These are phyloP conservation scores for Penicillium oxalicum DNA, from an alignment of 2,329 filamentous ascomycete species.

Conservation along the genomic window DNA sequence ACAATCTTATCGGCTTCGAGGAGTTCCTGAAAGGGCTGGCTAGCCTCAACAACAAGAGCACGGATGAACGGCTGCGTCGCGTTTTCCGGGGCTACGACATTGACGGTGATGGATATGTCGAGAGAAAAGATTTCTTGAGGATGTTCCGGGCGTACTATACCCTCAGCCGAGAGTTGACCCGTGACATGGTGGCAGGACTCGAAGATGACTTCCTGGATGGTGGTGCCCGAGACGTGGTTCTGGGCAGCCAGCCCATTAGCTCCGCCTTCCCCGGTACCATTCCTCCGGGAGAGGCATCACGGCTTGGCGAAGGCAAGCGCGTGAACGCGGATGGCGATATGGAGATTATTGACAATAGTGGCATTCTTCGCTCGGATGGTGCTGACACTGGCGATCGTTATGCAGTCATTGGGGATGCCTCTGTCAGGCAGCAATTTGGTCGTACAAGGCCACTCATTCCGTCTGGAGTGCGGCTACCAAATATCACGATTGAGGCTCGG, in stretches of 20 bases:
- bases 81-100: slow-evolving; percentile 90
- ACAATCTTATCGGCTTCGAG: slow-evolving; percentile 83
- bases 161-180: slow-evolving; percentile 81
- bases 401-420: slow-evolving; percentile 52
- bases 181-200: slow-evolving; percentile 70
- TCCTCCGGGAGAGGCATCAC: slow-evolving; percentile 56
- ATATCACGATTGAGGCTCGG: slow-evolving; percentile 9
- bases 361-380: slow-evolving; percentile 55
- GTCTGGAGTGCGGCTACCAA: slow-evolving; percentile 22
- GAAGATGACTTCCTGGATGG: slow-evolving; percentile 72
- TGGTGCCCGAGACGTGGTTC: slow-evolving; percentile 69
- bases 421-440: slow-evolving; percentile 33
- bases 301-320: slow-evolving; percentile 62
- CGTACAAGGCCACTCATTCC: slow-evolving; percentile 30
- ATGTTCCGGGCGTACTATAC: slow-evolving; percentile 92
- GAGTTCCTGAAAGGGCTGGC: slow-evolving; percentile 85
- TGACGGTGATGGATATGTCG: slow-evolving; percentile 78
- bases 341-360: slow-evolving; percentile 55
- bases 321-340: slow-evolving; percentile 58
- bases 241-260: slow-evolving; percentile 68
- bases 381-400: slow-evolving; percentile 57
- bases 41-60: slow-evolving; percentile 52
- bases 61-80: slow-evolving; percentile 61
- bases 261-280: slow-evolving; percentile 69
- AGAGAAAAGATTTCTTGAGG: slow-evolving; percentile 78